phyloP scores from a whole-genome alignment of 2,329 filamentous ascomycete species.

The Blastomyces parvus region DNA sequence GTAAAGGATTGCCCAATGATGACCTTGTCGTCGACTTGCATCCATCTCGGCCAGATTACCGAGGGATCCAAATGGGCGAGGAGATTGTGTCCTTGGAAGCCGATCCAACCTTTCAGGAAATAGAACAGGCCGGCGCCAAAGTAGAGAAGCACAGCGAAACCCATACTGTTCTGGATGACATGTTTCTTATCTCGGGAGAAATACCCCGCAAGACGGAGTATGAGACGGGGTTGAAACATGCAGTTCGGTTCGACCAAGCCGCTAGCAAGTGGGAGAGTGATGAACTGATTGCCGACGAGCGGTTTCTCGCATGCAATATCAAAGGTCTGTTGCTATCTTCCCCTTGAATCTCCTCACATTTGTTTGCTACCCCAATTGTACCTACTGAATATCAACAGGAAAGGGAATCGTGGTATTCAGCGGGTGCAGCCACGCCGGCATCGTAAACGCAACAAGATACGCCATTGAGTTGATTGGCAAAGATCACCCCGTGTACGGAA shows the following conservation, averaged over 20 bases:
- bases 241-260: slow-evolving; percentile 34
- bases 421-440: slow-evolving; percentile 48
- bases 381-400: slow-evolving; percentile 22
- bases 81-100: slow-evolving; percentile 43
- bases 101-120: slow-evolving; percentile 44
- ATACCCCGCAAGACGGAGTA: slow-evolving; percentile 44
- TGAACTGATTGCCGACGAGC: slow-evolving; percentile 43
- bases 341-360: not conserved
- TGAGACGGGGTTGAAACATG: slow-evolving; percentile 40
- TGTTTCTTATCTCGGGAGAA: slow-evolving; percentile 46
- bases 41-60: slow-evolving; percentile 43
- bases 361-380: not conserved
- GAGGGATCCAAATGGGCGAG: slow-evolving; percentile 38
- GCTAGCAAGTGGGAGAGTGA: slow-evolving; percentile 21
- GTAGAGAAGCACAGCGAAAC: slow-evolving; percentile 32
- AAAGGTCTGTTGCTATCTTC: slow-evolving; percentile 33
- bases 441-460: slow-evolving; percentile 44
- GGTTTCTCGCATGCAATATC: slow-evolving; percentile 45
- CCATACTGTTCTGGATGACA: slow-evolving; percentile 42
- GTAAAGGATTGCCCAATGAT: slow-evolving; percentile 14
- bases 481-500: slow-evolving; percentile 38
- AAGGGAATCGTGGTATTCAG: slow-evolving; percentile 48
- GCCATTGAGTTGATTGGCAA: slow-evolving; percentile 34
- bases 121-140: slow-evolving; percentile 35
- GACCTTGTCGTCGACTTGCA: slow-evolving; percentile 43